Conservation (phyloP, 2,329 filamentous ascomycete genomes). For the Colletotrichum truncatum region DNA sequence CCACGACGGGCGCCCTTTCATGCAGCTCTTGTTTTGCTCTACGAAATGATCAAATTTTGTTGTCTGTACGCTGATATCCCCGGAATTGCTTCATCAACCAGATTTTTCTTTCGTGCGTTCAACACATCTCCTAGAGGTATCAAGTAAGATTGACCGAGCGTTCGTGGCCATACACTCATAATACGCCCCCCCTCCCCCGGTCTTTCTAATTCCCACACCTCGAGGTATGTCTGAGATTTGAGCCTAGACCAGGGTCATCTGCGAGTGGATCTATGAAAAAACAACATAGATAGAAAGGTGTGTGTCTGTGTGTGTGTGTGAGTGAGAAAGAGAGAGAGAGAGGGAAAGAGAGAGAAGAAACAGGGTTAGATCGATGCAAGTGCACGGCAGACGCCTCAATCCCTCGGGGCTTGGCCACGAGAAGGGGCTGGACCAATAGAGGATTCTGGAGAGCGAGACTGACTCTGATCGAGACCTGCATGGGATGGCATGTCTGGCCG, state of each 20-base stretch:
- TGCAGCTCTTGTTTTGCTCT: not conserved
- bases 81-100: not conserved
- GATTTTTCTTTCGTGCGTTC: not conserved
- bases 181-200: not conserved
- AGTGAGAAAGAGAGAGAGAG: not conserved
- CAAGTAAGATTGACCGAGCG: not conserved
- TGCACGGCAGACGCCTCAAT: constrained; percentile 24
- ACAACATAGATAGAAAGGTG: not conserved
- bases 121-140: not conserved
- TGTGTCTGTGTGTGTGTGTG: too few species aligned
- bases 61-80: not conserved
- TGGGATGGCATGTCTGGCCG: constrained; percentile 27
- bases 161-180: not conserved
- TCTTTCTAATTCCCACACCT: not conserved
- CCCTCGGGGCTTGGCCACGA: constrained; percentile 22
- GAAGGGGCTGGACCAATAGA: constrained; percentile 24
- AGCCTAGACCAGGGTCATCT: not conserved
- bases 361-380: constrained; percentile 8
- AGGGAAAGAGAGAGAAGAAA: constrained; percentile 19
- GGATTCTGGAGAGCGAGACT: constrained; percentile 27
- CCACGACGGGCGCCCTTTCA: not conserved
- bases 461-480: constrained; percentile 29
- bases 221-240: not conserved
- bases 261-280: constrained; percentile 12
- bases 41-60: not conserved